Evolutionary conservation across 257 asterid genomes (phyloP), one percentile per base, ranked within the genome.

Genomic region (Solanum tarijense): DNA sequence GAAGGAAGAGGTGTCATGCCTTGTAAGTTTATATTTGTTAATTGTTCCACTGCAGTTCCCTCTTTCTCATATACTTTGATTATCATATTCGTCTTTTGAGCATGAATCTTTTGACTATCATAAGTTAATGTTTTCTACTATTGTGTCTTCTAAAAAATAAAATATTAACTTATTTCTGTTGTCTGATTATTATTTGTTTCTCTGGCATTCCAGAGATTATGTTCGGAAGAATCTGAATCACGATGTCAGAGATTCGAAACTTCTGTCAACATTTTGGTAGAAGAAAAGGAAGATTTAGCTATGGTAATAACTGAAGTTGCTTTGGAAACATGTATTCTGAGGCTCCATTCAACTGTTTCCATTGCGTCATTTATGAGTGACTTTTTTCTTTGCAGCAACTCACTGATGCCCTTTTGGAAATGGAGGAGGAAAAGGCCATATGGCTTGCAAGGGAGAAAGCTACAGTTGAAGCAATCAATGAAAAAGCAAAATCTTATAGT

Each of bases 381-480:
- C 25, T 72, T 71, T 41, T 79, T 81, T 58, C 23, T 35, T 38
- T 88, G 88, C 94, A 97, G 99, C 98, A 97, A 93, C 94, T 97
- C 88, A 90, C 95, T 73, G 99, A 95, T 89, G 98, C 98, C 89
- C 98, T 97, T 87, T 90, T 96, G 96, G 91, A 93, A 27, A 89
- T 92, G 95, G 99, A 97, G 92, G 98, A 96, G 92, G 98, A 96
- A 91, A 96, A 96, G 91, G 98, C 96, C 85, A 92, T 97, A 93
- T 96, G 98, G 98, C 90, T 92, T 86, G 93, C 98, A 86, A 97
- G 94, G 91, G 98, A 97, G 92, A 94, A 89, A 91, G 97, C 98
- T 92, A 93, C 96, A 65, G 43, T 95, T 71, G 94, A 94, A 92
- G 92, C 92, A 88, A 93, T 93, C 86, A 93, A 90, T 91, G 93